A percentile compares a stretch with the other conserved stretches of the same genome.
phyloP scores from a whole-genome alignment of 208 protist species.

The Angomonas ambiguus region DNA sequence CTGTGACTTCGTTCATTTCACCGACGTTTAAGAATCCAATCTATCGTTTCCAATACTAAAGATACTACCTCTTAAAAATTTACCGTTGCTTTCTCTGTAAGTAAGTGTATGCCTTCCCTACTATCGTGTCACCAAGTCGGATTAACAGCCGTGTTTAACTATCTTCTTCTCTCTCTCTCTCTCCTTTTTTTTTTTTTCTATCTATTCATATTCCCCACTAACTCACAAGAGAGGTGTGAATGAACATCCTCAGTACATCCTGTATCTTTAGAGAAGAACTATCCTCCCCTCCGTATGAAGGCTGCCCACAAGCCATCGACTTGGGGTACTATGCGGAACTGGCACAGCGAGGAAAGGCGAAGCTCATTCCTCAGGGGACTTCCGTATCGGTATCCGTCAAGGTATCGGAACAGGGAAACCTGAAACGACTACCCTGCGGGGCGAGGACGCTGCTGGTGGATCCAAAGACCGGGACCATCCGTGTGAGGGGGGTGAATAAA shows the following conservation, averaged over 20 bases:
- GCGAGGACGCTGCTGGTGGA: slow-evolving; percentile 71
- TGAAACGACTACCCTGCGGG: slow-evolving; percentile 58
- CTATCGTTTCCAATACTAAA: slow-evolving; percentile 7
- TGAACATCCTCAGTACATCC: neutral
- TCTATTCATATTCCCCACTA: neutral
- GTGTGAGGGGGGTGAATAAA: slow-evolving; percentile 85
- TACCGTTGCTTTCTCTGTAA: neutral
- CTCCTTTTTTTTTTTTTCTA: neutral
- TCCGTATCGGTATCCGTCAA: slow-evolving; percentile 68
- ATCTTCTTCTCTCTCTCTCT: neutral
- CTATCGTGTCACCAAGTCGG: too few species aligned
- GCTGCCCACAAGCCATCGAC: slow-evolving; percentile 14
- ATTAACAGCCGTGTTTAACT: neutral
- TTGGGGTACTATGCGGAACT: slow-evolving; percentile 19
- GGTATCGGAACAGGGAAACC: slow-evolving; percentile 61
- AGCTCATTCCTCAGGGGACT: slow-evolving; percentile 20
- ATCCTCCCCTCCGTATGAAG: neutral
- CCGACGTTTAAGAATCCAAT: neutral
- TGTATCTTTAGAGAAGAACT: neutral
- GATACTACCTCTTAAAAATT: neutral
- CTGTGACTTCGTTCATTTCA: too few species aligned
- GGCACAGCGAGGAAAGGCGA: slow-evolving; percentile 30
- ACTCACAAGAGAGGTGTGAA: neutral
- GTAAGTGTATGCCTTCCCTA: too few species aligned
- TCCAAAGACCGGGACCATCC: slow-evolving; percentile 35